Base-by-base conservation (phyloP, 352 stramenopile genomes). In the Phytophthora megakarya region DNA sequence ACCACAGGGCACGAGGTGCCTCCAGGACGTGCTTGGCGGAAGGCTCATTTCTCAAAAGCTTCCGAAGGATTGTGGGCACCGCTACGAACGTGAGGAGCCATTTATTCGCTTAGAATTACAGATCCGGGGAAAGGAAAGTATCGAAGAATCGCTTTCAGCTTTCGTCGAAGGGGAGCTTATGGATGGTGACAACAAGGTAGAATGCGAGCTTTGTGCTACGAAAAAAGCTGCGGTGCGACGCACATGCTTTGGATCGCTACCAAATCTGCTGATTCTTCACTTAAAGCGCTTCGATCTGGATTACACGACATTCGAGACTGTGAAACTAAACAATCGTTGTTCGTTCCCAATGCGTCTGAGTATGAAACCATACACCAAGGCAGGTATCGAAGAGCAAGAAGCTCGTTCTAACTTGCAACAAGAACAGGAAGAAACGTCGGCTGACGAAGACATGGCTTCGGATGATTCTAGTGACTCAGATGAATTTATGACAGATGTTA, bases 121-220 rank as follows among this genome's bases (percentile, higher is more conserved):
- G 73, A 99, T 99, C 72, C 84, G 97, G 47, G 97, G 97, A n/a
- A 99, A 99, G 66, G 90, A 97, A 47, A 98, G 90, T 47, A 98
- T 99, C 50, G 94, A 99, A 50, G 97, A 99, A 72, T 98, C 93
- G 7, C 83, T 99, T 5, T 82, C 92, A 22, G 88, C 80, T 6
- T 98, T 99, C 65, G 97, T 98, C n/a, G 95, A 99, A 78, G 96
- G 96, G 19, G 98, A 99, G 74, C 87, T 99, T n/a, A 99, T 99
- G 97, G 96, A 99, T 65, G 97, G 97, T 10, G 97, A 99, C 73
- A 99, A 99, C 76, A 98, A 99, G 75, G 91, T 98, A 22, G 93
- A 98, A 61, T 99, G 98, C 62, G 97, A 99, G 61, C 73, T 92
- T 3, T 99, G 97, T 75, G 96, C 91, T 26, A 97, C 96, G 13